Evolutionary conservation across 106 monocot species (phyloP).

Genomic region (Xerophyta viscosa): DNA sequence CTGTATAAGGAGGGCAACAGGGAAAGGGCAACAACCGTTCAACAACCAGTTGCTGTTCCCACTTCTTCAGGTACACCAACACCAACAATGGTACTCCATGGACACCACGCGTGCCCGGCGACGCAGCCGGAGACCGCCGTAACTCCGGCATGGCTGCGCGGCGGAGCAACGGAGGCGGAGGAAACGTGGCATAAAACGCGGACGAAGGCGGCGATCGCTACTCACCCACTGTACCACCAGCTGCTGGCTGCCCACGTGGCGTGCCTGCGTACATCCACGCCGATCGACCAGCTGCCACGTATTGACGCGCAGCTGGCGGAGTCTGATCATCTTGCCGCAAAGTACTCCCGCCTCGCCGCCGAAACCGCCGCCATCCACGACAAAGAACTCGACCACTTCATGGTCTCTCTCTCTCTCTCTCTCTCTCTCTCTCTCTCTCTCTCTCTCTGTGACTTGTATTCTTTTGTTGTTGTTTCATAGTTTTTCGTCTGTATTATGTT

Average conservation of each 20-base stretch:
- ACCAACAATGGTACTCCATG: too few relatives aligned
- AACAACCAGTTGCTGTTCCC: too few relatives aligned
- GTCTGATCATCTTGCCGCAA: slow-evolving; percentile 47
- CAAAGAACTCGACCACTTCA: slow-evolving; percentile 91
- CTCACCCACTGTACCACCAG: slow-evolving; percentile 82
- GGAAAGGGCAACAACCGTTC: too few relatives aligned
- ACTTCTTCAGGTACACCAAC: too few relatives aligned
- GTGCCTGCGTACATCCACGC: slow-evolving; percentile 78
- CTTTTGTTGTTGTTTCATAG: not conserved
- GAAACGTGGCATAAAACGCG: slow-evolving; percentile 46
- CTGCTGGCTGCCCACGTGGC: slow-evolving; percentile 82
- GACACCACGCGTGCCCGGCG: too few relatives aligned
- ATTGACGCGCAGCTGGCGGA: slow-evolving; percentile 80
- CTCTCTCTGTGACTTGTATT: not conserved
- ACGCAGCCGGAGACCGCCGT: not conserved
- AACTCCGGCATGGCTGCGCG: slow-evolving; percentile 44
- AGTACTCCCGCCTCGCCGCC: slow-evolving; percentile 33
- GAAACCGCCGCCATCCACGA: slow-evolving; percentile 12
- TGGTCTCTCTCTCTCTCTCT: slow-evolving; percentile 30
- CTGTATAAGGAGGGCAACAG: too few relatives aligned
- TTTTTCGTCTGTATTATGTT: too few relatives aligned
- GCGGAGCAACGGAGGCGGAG: slow-evolving; percentile 22
- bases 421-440: not conserved
- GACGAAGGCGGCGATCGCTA: slow-evolving; percentile 66
- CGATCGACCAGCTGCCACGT: slow-evolving; percentile 82